These are phyloP conservation scores for Axilococcus clingmanii DNA, from an alignment of 139 green algal genomes.

Conservation along the genomic window DNA sequence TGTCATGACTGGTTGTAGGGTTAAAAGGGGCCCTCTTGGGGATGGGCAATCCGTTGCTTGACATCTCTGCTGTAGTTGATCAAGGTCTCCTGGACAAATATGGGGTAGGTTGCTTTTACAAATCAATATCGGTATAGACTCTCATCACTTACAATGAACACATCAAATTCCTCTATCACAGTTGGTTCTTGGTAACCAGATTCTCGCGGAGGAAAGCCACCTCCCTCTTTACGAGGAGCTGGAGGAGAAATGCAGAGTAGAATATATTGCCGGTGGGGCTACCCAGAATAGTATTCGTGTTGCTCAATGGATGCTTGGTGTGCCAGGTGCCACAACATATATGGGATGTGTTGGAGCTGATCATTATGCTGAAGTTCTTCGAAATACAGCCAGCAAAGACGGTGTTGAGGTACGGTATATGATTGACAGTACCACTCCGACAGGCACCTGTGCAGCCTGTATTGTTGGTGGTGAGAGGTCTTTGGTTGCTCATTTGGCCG, in stretches of 20 bases:
- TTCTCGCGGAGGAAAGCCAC: conserved; percentile 96
- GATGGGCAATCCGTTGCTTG: conserved; percentile 90
- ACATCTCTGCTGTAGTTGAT: conserved; percentile 80
- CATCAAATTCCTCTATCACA: conserved; percentile 28
- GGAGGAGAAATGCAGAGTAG: conserved; percentile 55
- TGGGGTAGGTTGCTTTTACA: conserved; percentile 46
- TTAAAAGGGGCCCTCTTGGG: conserved; percentile 16
- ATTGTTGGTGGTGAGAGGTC: conserved; percentile 84
- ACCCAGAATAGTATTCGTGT: conserved; percentile 96
- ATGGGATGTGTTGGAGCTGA: conserved; percentile 97
- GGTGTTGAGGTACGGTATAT: conserved; percentile 79
- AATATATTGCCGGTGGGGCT: conserved; percentile 96
- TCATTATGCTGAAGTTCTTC: conserved; percentile 79
- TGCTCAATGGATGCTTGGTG: conserved; percentile 96
- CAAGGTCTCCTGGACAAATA: conserved; percentile 84
- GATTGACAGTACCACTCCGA: conserved; percentile 71
- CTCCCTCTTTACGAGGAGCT: conserved; percentile 90
- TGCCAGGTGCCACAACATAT: conserved; percentile 74
- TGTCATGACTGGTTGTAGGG: conserved; percentile 15
- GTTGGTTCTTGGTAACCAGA: conserved; percentile 90
- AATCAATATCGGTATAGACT: background rate
- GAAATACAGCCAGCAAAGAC: conserved; percentile 49
- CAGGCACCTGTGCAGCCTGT: conserved; percentile 88
- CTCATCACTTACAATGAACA: background rate
- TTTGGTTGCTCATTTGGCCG: conserved; percentile 91